Evolutionary conservation across 2,329 filamentous ascomycete genomes (phyloP).

Genomic region (Aspergillus terreus): DNA sequence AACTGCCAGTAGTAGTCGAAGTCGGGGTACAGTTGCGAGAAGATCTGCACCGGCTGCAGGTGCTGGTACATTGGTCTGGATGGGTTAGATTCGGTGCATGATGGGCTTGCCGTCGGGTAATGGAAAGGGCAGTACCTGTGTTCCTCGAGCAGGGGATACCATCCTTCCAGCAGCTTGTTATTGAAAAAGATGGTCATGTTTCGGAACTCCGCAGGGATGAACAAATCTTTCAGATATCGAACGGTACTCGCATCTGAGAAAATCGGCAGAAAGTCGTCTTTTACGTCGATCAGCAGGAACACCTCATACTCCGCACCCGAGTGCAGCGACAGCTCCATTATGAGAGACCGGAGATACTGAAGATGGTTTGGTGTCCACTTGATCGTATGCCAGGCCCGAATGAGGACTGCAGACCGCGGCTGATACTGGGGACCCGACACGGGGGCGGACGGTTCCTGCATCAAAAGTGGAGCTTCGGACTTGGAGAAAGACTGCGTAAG

Average conservation of each 20-base stretch:
- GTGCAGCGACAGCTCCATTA: conserved; percentile 70
- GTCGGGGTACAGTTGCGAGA: conserved; percentile 60
- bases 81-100: neutral
- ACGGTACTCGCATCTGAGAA: conserved; percentile 69
- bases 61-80: conserved; percentile 38
- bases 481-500: neutral
- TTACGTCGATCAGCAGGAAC: conserved; percentile 75
- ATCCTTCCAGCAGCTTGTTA: conserved; percentile 23
- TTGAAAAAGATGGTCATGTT: conserved; percentile 36
- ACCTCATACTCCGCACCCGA: conserved; percentile 75
- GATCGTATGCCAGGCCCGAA: conserved; percentile 80
- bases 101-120: neutral
- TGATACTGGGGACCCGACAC: conserved; percentile 1
- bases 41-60: conserved; percentile 58
- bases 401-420: conserved; percentile 67
- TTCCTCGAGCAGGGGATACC: conserved; percentile 27
- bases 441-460: too few relatives aligned
- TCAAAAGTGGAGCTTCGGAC: neutral
- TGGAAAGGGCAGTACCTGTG: conserved; percentile 19
- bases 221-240: conserved; percentile 48
- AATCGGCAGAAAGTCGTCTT: conserved; percentile 62
- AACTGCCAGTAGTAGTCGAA: conserved; percentile 68
- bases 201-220: conserved; percentile 30
- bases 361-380: conserved; percentile 75
- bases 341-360: conserved; percentile 76